These are phyloP conservation scores for Cladosporium sphaerospermum DNA, from an alignment of 2,329 filamentous ascomycete species.

Conservation along the genomic window DNA sequence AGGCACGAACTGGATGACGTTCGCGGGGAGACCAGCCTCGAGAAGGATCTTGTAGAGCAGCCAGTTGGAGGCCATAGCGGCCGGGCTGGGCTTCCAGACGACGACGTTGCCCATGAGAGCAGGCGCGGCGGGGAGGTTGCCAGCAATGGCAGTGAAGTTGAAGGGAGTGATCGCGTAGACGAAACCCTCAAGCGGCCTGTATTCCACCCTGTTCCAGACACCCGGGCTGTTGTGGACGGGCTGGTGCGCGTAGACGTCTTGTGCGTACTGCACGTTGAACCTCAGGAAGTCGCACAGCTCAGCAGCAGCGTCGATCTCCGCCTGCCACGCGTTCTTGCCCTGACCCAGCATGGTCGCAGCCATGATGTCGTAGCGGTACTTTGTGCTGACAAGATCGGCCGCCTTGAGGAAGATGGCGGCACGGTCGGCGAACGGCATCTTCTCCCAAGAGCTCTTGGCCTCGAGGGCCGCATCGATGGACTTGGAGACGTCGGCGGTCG, in stretches of 20 bases:
- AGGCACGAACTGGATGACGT: constrained; percentile 87
- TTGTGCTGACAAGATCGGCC: constrained; percentile 77
- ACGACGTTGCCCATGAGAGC: constrained; percentile 89
- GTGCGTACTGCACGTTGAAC: constrained; percentile 88
- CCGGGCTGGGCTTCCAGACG: constrained; percentile 88
- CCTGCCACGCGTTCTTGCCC: constrained; percentile 97
- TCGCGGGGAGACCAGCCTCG: constrained; percentile 78
- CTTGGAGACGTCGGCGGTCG: constrained; percentile 63
- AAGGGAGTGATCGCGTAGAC: constrained; percentile 90
- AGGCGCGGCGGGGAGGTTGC: constrained; percentile 74
- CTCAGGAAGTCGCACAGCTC: constrained; percentile 82
- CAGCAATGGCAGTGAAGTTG: constrained; percentile 93
- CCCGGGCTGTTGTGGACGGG: constrained; percentile 74
- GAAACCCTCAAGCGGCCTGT: constrained; percentile 85
- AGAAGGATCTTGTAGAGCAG: constrained; percentile 84
- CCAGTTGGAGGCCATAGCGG: constrained; percentile 77
- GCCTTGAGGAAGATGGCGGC: constrained; percentile 93
- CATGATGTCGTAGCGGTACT: constrained; percentile 95
- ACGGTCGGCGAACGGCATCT: constrained; percentile 81
- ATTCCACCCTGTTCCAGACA: constrained; percentile 85
- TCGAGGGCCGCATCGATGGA: constrained; percentile 78
- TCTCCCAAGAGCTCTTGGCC: constrained; percentile 81
- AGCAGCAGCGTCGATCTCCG: constrained; percentile 89
- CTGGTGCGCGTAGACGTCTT: constrained; percentile 82
- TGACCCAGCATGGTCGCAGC: constrained; percentile 91